These are phyloP conservation scores for Colletotrichum agaves DNA, from an alignment of 2,329 filamentous ascomycete species.

Conservation along the genomic window DNA sequence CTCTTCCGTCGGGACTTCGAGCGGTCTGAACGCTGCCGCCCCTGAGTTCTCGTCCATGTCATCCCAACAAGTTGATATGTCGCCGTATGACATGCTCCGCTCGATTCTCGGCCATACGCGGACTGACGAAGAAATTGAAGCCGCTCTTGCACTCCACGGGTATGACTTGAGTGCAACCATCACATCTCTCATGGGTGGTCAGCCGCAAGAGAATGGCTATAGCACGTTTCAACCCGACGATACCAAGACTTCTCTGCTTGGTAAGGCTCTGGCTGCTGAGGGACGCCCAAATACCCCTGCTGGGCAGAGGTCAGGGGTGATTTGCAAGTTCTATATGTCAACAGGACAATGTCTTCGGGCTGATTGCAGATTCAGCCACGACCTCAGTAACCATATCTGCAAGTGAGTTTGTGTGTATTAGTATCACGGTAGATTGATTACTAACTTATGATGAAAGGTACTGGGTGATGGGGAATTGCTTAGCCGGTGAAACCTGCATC, in stretches of 20 bases:
- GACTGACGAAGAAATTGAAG: conserved; percentile 93
- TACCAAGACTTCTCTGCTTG: conserved; percentile 78
- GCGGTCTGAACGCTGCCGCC: conserved; percentile 80
- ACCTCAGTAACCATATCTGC: conserved; percentile 95
- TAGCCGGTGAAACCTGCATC: conserved; percentile 92
- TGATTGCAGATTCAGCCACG: conserved; percentile 97
- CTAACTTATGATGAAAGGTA: conserved; percentile 67
- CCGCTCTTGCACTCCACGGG: conserved; percentile 86
- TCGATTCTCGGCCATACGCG: conserved; percentile 91
- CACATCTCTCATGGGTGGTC: conserved; percentile 84
- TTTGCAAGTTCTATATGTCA: conserved; percentile 97
- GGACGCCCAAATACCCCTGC: conserved; percentile 81
- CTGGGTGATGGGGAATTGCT: conserved; percentile 94
- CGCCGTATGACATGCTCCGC: conserved; percentile 95
- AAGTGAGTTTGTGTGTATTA: conserved; percentile 73
- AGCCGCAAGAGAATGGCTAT: conserved; percentile 57
- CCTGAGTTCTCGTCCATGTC: conserved; percentile 76
- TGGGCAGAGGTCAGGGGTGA: conserved; percentile 82
- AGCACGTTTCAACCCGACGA: conserved; percentile 56
- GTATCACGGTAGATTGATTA: background rate
- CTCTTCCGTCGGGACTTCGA: conserved; percentile 76
- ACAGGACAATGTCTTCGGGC: conserved; percentile 95
- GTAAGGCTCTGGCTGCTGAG: conserved; percentile 86
- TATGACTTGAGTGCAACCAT: conserved; percentile 96
- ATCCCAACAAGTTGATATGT: conserved; percentile 86